These are phyloP conservation scores for Henckelia pumila DNA, from an alignment of 257 asterid genomes.

Conservation along the genomic window DNA sequence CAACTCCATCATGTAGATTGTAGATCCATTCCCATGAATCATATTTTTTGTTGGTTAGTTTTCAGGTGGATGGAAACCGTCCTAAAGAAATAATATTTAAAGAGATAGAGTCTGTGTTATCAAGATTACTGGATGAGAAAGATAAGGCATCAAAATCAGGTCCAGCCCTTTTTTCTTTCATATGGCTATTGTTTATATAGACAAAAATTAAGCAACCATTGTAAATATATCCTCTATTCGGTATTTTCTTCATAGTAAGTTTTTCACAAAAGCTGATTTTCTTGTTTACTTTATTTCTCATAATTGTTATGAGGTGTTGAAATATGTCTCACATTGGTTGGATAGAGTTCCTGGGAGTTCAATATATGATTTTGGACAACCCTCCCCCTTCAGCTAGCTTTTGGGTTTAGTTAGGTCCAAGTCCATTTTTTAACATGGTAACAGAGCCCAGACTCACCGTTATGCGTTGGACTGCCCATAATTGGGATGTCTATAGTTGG, in stretches of 20 bases:
- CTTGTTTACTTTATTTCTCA: no score
- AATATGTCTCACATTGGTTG: no score
- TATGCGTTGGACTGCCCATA: no score
- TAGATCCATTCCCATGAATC: conserved; percentile 15
- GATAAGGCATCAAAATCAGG: conserved; percentile 48
- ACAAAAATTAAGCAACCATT: background rate
- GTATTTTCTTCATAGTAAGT: background rate
- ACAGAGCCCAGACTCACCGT: no score
- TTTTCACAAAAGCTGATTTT: no score
- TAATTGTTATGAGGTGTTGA: no score
- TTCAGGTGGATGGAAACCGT: conserved; percentile 81
- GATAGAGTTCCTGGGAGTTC: no score
- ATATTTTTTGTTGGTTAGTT: conserved; percentile 17
- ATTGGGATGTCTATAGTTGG: no score
- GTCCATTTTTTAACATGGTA: no score
- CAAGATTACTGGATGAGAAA: conserved; percentile 46
- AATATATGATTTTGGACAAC: no score
- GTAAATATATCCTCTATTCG: conserved; percentile 8
- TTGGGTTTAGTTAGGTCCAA: no score
- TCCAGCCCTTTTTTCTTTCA: conserved; percentile 25
- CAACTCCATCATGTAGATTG: conserved; percentile 7
- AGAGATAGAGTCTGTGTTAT: conserved; percentile 61
- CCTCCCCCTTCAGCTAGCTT: no score
- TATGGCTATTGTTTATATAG: conserved; percentile 1
- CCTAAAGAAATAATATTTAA: conserved; percentile 62